Evolutionary conservation across 163 green algal genomes (phyloP), one percentile per base, ranked within the genome.

Genomic region (Scenedesmus sp.): DNA sequence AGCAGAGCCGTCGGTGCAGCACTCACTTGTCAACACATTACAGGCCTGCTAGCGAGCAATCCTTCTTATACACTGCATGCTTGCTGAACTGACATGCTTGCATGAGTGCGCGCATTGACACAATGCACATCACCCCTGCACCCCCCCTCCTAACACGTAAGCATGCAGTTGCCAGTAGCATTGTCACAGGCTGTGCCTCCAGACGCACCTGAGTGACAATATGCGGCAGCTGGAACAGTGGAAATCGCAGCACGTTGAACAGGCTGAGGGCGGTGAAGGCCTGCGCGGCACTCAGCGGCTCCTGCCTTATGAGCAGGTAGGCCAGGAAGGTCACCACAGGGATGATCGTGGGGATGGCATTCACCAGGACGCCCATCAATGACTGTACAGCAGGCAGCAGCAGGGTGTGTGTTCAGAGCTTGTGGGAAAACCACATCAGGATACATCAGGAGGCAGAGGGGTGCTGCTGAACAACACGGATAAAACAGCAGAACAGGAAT

Each of bases 231-330:
- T 95, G 90, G 87, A 97, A 97, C 16, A 97, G 90, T 7, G 96
- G 96, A 83, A 97, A 96, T 65, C 95, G 92, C n/a, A 98, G 92
- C 22, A 97, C 82, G 83, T 97, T 96, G 93, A 98, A 98, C 65
- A 98, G 93, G 12, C 95, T 91, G 37, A 98, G 85, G 1, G 94
- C 93, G 26, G 96, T 96, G 93, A 98, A 98, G 44, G 96, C 96
- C 80, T 94, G 80, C 15, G 61, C 88, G 30, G 88, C 61, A 22
- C 35, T 88, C 3, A 92, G 61, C 12, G 80, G 80, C 79, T 81
- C 59, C 85, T 93, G 84, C 33, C 91, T 92, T 42, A 96, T 85
- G 30, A 96, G 91, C 30, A 96, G 86, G 90, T 96, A 96, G 1
- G 83, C 83, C 9, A 91, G 89, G 76, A 97, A 97, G 56, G 95